phyloP scores from a whole-genome alignment of 257 asterid genomes.

The Asclepias syriaca region DNA sequence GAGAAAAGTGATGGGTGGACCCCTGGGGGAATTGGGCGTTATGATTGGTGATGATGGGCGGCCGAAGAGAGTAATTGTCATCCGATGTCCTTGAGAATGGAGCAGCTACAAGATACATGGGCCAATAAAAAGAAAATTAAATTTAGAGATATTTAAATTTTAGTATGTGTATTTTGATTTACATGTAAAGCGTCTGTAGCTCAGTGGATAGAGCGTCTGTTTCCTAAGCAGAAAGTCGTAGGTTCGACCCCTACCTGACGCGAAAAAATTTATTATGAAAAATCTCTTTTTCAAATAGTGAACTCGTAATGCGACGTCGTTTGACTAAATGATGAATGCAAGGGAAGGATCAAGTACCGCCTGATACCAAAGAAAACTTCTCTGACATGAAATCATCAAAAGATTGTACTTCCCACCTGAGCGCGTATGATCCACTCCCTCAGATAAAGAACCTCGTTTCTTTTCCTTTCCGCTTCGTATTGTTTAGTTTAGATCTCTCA shows the following conservation, averaged over 20 bases:
- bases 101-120: background rate
- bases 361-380: background rate
- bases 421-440: slow-evolving; percentile 2
- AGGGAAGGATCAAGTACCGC: too few relatives aligned
- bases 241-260: slow-evolving; percentile 99
- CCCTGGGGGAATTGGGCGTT: background rate
- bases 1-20: background rate
- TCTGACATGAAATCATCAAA: background rate
- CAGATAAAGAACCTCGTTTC: background rate
- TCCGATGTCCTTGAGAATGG: background rate
- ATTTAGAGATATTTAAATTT: too few relatives aligned
- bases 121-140: background rate
- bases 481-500: background rate
- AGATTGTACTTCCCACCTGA: background rate
- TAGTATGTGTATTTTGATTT: too few relatives aligned
- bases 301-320: too few relatives aligned
- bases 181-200: slow-evolving; percentile 68
- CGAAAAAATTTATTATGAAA: slow-evolving; percentile 15
- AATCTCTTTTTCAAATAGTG: too few relatives aligned
- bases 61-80: background rate
- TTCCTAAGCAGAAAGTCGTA: slow-evolving; percentile 98
- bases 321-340: too few relatives aligned
- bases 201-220: slow-evolving; percentile 99
- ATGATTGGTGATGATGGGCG: slow-evolving; percentile 4
- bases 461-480: background rate